These are phyloP conservation scores for Artemisia tridentata DNA, from an alignment of 129 eudicot genomes.

Conservation along the genomic window DNA sequence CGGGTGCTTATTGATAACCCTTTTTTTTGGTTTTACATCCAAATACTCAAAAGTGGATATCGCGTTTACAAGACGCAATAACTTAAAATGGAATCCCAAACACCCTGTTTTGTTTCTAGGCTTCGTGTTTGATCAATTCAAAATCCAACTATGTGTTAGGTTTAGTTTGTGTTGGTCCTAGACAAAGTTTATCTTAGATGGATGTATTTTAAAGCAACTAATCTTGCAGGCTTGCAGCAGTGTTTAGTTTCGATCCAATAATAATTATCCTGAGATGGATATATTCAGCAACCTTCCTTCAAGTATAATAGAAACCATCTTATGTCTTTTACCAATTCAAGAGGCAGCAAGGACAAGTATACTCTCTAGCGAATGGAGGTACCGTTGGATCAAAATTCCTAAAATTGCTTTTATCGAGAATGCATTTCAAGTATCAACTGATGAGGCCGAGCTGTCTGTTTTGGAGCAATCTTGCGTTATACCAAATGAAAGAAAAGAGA, in stretches of 20 bases:
- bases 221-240: neutral
- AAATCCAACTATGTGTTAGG: neutral
- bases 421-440: conserved; percentile 3
- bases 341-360: conserved; percentile 6
- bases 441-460: neutral
- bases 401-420: conserved; percentile 1
- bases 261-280: neutral
- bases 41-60: too few relatives aligned
- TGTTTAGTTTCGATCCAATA: neutral
- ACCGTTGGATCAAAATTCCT: conserved; percentile 8
- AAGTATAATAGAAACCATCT: neutral
- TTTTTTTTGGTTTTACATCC: too few relatives aligned
- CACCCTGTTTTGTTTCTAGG: too few relatives aligned
- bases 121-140: too few relatives aligned
- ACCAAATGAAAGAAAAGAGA: neutral
- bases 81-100: too few relatives aligned
- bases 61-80: too few relatives aligned
- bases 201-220: neutral
- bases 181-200: neutral
- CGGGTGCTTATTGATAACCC: too few relatives aligned
- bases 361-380: conserved; percentile 3
- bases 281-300: neutral
- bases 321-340: neutral
- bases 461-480: neutral
- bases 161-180: neutral